phyloP scores from a whole-genome alignment of 2,329 filamentous ascomycete genomes.

The Blumeriella jaapii region DNA sequence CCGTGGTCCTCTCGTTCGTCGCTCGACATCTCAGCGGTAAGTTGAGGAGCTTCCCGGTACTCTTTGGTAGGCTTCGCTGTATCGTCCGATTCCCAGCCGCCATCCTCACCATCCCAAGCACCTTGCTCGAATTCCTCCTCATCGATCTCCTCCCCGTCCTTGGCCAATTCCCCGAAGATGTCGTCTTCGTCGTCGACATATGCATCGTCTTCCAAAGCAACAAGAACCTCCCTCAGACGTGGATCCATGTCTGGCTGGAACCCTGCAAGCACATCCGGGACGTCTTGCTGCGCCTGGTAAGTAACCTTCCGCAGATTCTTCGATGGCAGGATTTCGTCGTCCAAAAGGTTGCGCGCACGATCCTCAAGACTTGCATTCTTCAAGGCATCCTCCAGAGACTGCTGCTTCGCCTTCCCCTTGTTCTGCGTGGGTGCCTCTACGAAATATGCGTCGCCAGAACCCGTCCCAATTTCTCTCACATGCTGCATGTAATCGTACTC shows the following conservation, averaged over 20 bases:
- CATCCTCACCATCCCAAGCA: conserved; percentile 47
- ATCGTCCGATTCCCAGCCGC: conserved; percentile 91
- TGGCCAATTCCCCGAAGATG: conserved; percentile 66
- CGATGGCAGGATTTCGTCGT: conserved; percentile 65
- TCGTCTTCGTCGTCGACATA: conserved; percentile 78
- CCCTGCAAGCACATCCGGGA: conserved; percentile 82
- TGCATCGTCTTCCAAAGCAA: conserved; percentile 89
- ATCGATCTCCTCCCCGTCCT: conserved; percentile 63
- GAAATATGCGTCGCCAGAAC: conserved; percentile 63
- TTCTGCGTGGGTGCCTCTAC: conserved; percentile 58
- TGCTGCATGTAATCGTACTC: conserved; percentile 99
- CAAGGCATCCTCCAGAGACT: conserved; percentile 73
- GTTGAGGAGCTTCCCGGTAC: conserved; percentile 32
- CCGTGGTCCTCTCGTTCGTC: conserved; percentile 47
- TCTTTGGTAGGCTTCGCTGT: conserved; percentile 65
- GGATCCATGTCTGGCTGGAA: conserved; percentile 99
- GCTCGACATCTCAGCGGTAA: conserved; percentile 35
- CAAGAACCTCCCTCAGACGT: conserved; percentile 75
- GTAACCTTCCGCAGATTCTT: conserved; percentile 66
- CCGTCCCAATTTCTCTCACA: conserved; percentile 73
- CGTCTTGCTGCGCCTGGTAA: conserved; percentile 86
- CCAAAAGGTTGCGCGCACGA: conserved; percentile 47
- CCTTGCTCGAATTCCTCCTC: conserved; percentile 66
- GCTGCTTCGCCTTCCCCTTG: conserved; percentile 64
- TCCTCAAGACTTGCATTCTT: conserved; percentile 47